phyloP scores from a whole-genome alignment of 345 rosid genomes.

The Ailanthus altissimus region DNA sequence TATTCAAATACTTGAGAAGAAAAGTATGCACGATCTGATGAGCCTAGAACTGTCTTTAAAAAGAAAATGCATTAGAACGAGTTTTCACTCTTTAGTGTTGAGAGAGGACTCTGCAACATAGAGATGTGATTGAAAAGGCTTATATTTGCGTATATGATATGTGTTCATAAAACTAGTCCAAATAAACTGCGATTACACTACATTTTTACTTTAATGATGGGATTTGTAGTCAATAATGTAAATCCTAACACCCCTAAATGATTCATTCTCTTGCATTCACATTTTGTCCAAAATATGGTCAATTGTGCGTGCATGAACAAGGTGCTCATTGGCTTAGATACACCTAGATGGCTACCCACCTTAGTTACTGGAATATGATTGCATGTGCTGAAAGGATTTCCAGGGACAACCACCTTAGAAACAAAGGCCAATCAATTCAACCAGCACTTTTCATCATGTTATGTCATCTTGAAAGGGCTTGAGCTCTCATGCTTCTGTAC shows the following conservation, averaged over 20 bases:
- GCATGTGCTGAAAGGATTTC: background rate
- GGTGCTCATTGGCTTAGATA: no score
- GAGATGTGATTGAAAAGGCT: background rate
- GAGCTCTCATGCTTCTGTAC: background rate
- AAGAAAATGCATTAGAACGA: background rate
- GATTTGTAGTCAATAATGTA: background rate
- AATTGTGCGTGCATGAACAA: background rate
- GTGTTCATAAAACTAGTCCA: background rate
- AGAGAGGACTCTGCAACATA: background rate
- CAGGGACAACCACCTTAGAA: background rate
- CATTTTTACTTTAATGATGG: background rate
- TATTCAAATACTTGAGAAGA: background rate
- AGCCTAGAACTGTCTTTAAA: background rate
- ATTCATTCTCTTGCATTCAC: background rate
- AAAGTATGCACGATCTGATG: background rate
- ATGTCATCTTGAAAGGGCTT: background rate
- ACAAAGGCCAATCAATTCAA: background rate
- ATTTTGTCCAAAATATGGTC: background rate
- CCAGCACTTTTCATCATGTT: background rate
- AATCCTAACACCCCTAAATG: background rate
- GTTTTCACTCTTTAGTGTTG: background rate
- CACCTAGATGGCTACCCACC: background rate
- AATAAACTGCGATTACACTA: background rate
- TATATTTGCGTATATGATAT: background rate
- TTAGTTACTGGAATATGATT: background rate